phyloP scores from a whole-genome alignment of 2,329 filamentous ascomycete species.

The Alternaria sp. region DNA sequence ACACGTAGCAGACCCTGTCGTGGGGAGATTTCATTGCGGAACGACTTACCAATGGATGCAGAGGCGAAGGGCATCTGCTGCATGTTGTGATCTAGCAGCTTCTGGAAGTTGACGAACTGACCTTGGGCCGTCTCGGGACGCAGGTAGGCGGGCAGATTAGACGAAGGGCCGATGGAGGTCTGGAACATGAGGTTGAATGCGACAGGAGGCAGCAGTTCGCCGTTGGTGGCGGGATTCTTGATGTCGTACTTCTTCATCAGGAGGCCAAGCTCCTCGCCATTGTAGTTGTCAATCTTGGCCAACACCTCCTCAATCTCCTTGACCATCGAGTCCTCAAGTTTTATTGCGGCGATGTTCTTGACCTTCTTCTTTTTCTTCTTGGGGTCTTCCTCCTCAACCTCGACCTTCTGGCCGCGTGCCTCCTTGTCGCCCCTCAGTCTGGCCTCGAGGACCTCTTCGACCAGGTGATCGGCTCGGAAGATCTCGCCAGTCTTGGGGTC shows the following conservation, averaged over 20 bases:
- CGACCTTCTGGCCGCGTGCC: slow-evolving; percentile 80
- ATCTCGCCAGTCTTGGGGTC: slow-evolving; percentile 98
- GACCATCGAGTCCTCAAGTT: slow-evolving; percentile 85
- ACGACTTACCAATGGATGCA: slow-evolving; percentile 96
- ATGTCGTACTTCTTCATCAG: slow-evolving; percentile 90
- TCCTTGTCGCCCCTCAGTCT: slow-evolving; percentile 91
- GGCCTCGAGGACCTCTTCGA: slow-evolving; percentile 90
- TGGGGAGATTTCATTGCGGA: slow-evolving; percentile 97
- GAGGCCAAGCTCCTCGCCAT: slow-evolving; percentile 82
- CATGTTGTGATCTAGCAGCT: slow-evolving; percentile 96
- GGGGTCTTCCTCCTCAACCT: slow-evolving; percentile 76
- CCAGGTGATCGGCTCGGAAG: slow-evolving; percentile 92
- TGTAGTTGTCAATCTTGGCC: slow-evolving; percentile 94
- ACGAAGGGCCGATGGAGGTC: slow-evolving; percentile 90
- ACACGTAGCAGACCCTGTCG: slow-evolving; percentile 90
- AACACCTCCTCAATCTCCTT: slow-evolving; percentile 91
- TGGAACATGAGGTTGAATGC: slow-evolving; percentile 99
- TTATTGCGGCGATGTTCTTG: slow-evolving; percentile 69
- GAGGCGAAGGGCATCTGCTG: slow-evolving; percentile 96
- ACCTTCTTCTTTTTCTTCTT: slow-evolving; percentile 92
- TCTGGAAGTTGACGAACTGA: slow-evolving; percentile 96
- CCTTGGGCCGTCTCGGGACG: slow-evolving; percentile 93
- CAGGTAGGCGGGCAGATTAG: slow-evolving; percentile 73
- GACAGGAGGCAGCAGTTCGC: slow-evolving; percentile 79
- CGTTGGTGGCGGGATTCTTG: slow-evolving; percentile 82